Evolutionary conservation across 192 early-diverging fungal species (phyloP).

Genomic region (Rhizoclosmatium globosum): DNA sequence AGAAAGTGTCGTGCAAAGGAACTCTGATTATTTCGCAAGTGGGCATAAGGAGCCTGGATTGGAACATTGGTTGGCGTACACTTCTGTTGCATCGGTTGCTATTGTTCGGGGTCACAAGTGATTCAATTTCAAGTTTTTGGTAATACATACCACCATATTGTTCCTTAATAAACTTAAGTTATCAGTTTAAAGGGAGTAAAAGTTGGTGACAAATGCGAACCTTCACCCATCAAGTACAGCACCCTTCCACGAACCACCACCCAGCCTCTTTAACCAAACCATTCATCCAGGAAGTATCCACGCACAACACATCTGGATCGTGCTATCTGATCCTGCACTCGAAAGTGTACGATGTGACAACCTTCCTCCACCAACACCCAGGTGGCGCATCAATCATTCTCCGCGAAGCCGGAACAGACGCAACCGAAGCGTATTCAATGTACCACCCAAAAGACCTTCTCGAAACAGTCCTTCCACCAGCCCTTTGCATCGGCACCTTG

Average conservation of each 20-base stretch:
- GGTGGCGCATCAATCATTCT: constrained; percentile 63
- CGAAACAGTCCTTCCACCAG: constrained; percentile 53
- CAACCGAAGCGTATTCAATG: constrained; percentile 68
- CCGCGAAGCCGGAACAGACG: constrained; percentile 74
- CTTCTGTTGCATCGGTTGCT: neutral
- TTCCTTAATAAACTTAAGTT: too few species aligned
- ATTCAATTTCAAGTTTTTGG: too few species aligned
- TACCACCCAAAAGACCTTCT: constrained; percentile 77
- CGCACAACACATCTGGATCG: constrained; percentile 3
- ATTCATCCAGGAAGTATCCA: neutral
- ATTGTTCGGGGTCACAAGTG: constrained; percentile 18
- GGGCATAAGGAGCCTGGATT: neutral
- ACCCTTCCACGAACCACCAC: too few species aligned
- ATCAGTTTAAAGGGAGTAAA: too few species aligned
- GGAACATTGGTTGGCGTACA: constrained; percentile 22
- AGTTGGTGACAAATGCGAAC: too few species aligned
- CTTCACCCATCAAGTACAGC: too few species aligned
- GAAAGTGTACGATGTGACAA: constrained; percentile 59
- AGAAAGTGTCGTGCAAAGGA: neutral
- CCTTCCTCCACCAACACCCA: constrained; percentile 59
- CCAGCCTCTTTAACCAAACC: too few species aligned
- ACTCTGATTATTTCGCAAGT: too few species aligned
- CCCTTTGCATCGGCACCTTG: constrained; percentile 62
- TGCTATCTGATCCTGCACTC: constrained; percentile 48
- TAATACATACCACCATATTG: too few species aligned